Evolutionary conservation across 2,329 filamentous ascomycete genomes (phyloP).

Genomic region (Ambrosiella beaveri): DNA sequence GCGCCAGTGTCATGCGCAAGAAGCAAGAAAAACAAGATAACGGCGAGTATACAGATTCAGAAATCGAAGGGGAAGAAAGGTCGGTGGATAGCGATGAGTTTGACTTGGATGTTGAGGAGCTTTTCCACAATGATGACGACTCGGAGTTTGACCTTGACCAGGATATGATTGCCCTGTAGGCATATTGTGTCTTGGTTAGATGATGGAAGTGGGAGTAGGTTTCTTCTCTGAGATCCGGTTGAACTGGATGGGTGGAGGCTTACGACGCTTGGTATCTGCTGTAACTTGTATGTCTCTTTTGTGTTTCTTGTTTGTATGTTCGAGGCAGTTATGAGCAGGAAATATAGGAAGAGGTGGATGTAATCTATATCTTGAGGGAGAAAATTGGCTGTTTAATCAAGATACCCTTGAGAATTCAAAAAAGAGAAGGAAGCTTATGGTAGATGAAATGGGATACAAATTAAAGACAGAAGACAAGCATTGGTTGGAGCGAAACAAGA

Average conservation of each 20-base stretch:
- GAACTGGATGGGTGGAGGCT: no score
- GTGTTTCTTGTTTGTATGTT: background rate
- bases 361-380: background rate
- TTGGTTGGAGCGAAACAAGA: background rate
- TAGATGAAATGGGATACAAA: background rate
- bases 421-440: background rate
- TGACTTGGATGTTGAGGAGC: constrained; percentile 60
- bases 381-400: background rate
- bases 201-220: background rate
- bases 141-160: constrained; percentile 12
- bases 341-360: background rate
- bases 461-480: background rate
- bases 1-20: constrained; percentile 63
- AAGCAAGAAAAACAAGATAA: constrained; percentile 28
- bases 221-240: no score
- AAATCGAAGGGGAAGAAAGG: constrained; percentile 69
- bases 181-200: background rate
- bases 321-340: background rate
- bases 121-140: constrained; percentile 36
- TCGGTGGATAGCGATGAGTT: constrained; percentile 57
- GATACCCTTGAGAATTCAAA: background rate
- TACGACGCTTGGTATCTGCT: background rate
- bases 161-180: constrained; percentile 13
- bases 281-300: background rate
- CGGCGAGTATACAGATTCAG: constrained; percentile 48